phyloP scores from a whole-genome alignment of 2,329 filamentous ascomycete species.

The Hypoxylon sp. region DNA sequence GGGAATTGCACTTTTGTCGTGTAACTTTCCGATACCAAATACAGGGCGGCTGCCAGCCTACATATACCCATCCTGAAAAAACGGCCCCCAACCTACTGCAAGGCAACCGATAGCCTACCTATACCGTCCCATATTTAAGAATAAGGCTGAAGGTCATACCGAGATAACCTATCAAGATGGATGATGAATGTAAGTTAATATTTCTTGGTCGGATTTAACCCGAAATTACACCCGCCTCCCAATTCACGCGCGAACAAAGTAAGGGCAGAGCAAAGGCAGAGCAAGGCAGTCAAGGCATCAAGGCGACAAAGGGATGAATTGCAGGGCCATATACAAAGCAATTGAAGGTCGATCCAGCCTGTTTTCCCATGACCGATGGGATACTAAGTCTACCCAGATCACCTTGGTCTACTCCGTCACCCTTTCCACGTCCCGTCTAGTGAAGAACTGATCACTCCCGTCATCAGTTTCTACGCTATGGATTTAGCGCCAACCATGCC shows the following conservation, averaged over 20 bases:
- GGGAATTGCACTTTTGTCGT: conserved; percentile 5
- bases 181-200: conserved; percentile 42
- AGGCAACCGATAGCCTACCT: conserved; percentile 30
- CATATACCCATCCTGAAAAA: conserved; percentile 19
- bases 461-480: conserved; percentile 22
- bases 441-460: conserved; percentile 23
- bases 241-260: conserved; percentile 21
- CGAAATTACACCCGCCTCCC: not conserved
- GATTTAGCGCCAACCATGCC: conserved; percentile 23
- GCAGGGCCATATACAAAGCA: conserved; percentile 18
- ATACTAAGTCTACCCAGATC: not conserved
- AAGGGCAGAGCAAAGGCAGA: conserved; percentile 30
- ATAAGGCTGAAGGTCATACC: conserved; percentile 35
- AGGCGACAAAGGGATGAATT: conserved; percentile 1
- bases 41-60: conserved; percentile 13
- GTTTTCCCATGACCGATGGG: not conserved
- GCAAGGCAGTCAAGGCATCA: conserved; percentile 21
- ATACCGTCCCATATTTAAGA: conserved; percentile 21
- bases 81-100: conserved; percentile 38
- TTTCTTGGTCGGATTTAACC: conserved; percentile 11
- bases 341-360: conserved; percentile 7
- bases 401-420: conserved; percentile 11
- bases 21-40: conserved; percentile 22
- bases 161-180: conserved; percentile 31
- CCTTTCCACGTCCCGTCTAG: conserved; percentile 1